A percentile compares a stretch with the other conserved stretches of the same genome.
phyloP scores from a whole-genome alignment of 2,329 filamentous ascomycete species.

The Ascochyta rabiei region DNA sequence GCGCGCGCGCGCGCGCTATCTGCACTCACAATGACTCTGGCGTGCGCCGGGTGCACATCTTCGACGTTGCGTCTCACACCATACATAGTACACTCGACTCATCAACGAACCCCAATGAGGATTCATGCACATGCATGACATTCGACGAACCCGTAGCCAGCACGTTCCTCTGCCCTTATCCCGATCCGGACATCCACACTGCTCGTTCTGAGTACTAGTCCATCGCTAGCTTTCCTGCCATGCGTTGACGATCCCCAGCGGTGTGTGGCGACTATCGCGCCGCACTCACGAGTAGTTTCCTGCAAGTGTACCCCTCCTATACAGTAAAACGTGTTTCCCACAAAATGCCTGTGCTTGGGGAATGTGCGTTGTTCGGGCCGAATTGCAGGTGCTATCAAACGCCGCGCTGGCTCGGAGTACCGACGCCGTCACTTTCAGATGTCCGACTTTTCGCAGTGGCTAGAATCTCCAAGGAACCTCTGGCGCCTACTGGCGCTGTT shows the following conservation, averaged over 20 bases:
- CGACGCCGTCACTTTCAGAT: slow-evolving; percentile 5
- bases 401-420: slow-evolving; percentile 3
- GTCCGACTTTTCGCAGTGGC: neutral
- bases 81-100: neutral
- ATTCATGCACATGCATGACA: slow-evolving; percentile 13
- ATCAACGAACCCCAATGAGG: neutral
- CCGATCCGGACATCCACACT: neutral
- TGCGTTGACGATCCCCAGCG: slow-evolving; percentile 16
- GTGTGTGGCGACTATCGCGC: slow-evolving; percentile 22
- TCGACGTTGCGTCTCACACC: neutral
- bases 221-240: slow-evolving; percentile 1
- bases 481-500: neutral
- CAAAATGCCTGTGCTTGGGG: slow-evolving; percentile 4
- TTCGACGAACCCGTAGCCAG: neutral
- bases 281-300: slow-evolving; percentile 5
- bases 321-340: slow-evolving; percentile 1
- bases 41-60: no score
- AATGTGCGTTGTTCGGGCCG: slow-evolving; percentile 4
- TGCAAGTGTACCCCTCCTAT: slow-evolving; percentile 13
- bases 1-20: neutral
- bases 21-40: no score
- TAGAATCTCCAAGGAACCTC: neutral
- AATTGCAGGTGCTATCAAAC: slow-evolving; percentile 1
- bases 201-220: neutral
- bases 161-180: slow-evolving; percentile 4